A percentile compares a stretch with the other conserved stretches of the same genome.
Evolutionary conservation across 768 basidiomycete genomes (phyloP).

Genomic region (Naganishia vaughanmartiniae): DNA sequence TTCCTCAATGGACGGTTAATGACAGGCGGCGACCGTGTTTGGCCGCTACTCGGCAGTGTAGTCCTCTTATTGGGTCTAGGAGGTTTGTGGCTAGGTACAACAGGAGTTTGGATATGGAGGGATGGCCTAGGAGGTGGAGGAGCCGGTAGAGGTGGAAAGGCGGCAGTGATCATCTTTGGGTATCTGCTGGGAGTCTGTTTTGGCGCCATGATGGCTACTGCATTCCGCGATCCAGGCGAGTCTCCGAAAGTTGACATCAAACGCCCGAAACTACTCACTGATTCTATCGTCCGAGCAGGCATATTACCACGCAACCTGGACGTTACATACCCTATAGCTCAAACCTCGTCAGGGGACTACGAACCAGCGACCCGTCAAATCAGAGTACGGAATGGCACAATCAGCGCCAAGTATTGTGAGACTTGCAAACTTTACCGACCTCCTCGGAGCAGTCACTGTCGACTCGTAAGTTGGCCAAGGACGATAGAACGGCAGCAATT

Average conservation of each 20-base stretch:
- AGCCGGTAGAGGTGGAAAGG: conserved; percentile 62
- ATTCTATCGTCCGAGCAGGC: conserved; percentile 59
- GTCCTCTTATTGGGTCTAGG: conserved; percentile 65
- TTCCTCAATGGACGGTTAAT: conserved; percentile 69
- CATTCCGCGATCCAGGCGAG: conserved; percentile 43
- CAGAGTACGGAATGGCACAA: conserved; percentile 74
- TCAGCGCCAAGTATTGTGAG: conserved; percentile 87
- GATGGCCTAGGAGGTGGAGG: conserved; percentile 59
- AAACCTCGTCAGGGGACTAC: conserved; percentile 58
- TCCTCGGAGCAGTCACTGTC: conserved; percentile 91
- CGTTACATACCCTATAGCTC: conserved; percentile 73
- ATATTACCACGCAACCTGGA: conserved; percentile 86
- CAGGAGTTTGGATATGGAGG: conserved; percentile 84
- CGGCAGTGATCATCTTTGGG: conserved; percentile 58
- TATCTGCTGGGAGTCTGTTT: conserved; percentile 40
- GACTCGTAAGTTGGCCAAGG: conserved; percentile 63
- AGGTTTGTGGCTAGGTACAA: conserved; percentile 82
- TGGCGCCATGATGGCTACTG: conserved; percentile 40
- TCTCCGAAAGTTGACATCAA: neutral
- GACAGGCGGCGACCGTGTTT: conserved; percentile 80
- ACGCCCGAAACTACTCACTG: neutral
- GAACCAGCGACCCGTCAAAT: conserved; percentile 77
- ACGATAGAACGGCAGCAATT: neutral
- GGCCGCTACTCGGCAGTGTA: conserved; percentile 72
- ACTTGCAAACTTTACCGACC: conserved; percentile 92